Base-by-base conservation (phyloP, 371 early-diverging fungal genomes). In the Lichtheimia ramosa region DNA sequence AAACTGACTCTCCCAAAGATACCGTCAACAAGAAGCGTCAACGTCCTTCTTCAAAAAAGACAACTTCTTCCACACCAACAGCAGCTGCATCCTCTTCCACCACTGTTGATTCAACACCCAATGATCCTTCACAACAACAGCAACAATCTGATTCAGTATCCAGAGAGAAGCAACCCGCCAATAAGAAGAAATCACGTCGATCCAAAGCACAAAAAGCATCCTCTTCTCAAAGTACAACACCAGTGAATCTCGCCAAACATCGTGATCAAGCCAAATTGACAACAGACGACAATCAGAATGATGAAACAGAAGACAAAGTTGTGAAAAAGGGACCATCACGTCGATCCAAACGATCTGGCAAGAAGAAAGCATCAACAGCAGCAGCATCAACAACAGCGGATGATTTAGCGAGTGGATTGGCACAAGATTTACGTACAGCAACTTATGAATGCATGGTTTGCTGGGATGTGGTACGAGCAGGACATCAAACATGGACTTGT, bases 391-490 rank as follows among this genome's bases (percentile, higher is more conserved):
- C 67, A 16, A 65, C 73, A 12, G 34, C 54, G 24, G 73, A 79
- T 15, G 89, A 89, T 68, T 75, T 91, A 58, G 66, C 86, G 43
- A 81, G 82, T 0, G 65, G 83, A 6, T 66, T 93, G 51, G 74
- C 83, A 2, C 75, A 81, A n/a, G 86, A 83, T 28, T 74, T 95
- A 42, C 78, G 74, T 20, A 82, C 75, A 6, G 79, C 85, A 5
- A 68, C 85, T 0, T 94, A 94, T 70, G 96, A 98, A 56, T 97
- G 97, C 73, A 93, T 96, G 96, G 86, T 96, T 25, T 97, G 97
- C 76, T 94, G 90, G 83, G 96, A 96, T 67, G 66, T 70, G 15
- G 81, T 97, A 34, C 80, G 83, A 41, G 79, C 79, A 7, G 81
- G 81, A 0, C 84, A 93, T 64, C 75, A 70, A 41, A 84, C 87